Percentiles rank a stretch among this genome's conserved stretches.
phyloP scores from a whole-genome alignment of 2,329 filamentous ascomycete genomes.

The Nectriaceae sp. region DNA sequence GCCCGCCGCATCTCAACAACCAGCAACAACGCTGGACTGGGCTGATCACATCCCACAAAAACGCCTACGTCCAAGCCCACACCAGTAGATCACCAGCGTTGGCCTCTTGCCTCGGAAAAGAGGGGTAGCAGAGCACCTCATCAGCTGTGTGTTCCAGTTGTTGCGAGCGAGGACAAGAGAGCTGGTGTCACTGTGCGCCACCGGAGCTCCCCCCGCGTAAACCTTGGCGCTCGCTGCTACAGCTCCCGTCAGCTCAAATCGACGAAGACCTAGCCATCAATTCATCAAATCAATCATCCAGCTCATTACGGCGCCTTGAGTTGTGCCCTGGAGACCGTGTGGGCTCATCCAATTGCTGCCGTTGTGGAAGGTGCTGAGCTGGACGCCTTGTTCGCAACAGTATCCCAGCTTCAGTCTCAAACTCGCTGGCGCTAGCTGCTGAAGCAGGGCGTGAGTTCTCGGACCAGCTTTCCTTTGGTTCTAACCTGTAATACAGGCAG shows the following conservation, averaged over 20 bases:
- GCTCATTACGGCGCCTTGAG: background rate
- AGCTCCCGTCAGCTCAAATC: background rate
- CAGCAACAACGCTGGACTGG: background rate
- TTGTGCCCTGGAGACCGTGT: background rate
- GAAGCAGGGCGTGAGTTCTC: slow-evolving; percentile 9
- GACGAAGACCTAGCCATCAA: background rate
- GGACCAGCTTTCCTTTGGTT: background rate
- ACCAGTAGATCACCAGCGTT: slow-evolving; percentile 3
- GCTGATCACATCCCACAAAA: no score
- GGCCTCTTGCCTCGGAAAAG: slow-evolving; percentile 22
- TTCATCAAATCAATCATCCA: background rate
- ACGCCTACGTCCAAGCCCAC: slow-evolving; percentile 6
- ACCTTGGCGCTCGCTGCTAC: slow-evolving; percentile 20
- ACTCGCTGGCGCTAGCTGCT: slow-evolving; percentile 7
- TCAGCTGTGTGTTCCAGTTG: no score
- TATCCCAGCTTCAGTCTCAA: background rate
- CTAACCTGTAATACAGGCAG: background rate
- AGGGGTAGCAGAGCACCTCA: slow-evolving; percentile 5
- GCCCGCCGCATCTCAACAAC: background rate
- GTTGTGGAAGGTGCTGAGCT: slow-evolving; percentile 24
- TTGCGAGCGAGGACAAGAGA: background rate
- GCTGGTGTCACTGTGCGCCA: slow-evolving; percentile 22
- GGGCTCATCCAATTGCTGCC: background rate
- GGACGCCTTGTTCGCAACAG: slow-evolving; percentile 21
- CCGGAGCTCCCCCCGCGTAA: slow-evolving; percentile 18